phyloP scores from a whole-genome alignment of 1,284 basidiomycete genomes.

The Inonotus obliquus region DNA sequence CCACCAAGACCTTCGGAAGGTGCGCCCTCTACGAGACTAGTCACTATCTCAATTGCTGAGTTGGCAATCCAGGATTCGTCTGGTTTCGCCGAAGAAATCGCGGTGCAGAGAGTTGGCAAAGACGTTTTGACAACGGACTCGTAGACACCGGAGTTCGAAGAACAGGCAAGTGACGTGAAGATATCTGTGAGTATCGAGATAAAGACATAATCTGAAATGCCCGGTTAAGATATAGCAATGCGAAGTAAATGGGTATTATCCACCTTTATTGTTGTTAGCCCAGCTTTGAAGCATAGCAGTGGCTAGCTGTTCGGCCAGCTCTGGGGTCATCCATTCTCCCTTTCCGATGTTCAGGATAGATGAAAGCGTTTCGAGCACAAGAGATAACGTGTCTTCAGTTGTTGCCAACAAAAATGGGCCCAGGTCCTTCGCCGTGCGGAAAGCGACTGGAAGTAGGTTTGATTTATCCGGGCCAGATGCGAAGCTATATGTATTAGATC shows the following conservation, averaged over 20 bases:
- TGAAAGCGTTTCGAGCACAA: slow-evolving; percentile 83
- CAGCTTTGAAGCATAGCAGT: slow-evolving; percentile 71
- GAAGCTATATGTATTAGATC: slow-evolving; percentile 44
- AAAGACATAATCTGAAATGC: slow-evolving; percentile 79
- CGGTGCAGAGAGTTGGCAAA: slow-evolving; percentile 65
- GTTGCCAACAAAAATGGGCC: slow-evolving; percentile 80
- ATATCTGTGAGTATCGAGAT: slow-evolving; percentile 85
- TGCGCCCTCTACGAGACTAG: slow-evolving; percentile 64
- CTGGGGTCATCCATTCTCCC: slow-evolving; percentile 61
- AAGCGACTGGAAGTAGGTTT: slow-evolving; percentile 59
- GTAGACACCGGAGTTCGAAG: slow-evolving; percentile 57
- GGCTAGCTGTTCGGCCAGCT: slow-evolving; percentile 61
- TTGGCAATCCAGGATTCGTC: slow-evolving; percentile 68
- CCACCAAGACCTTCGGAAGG: slow-evolving; percentile 65
- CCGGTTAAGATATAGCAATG: background rate
- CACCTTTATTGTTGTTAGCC: slow-evolving; percentile 81
- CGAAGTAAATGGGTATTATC: background rate
- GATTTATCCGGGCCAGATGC: slow-evolving; percentile 57
- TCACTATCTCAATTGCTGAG: slow-evolving; percentile 79
- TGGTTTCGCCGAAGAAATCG: slow-evolving; percentile 53
- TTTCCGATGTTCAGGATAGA: slow-evolving; percentile 74
- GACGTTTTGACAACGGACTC: slow-evolving; percentile 68
- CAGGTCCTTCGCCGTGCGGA: slow-evolving; percentile 76
- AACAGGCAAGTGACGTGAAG: slow-evolving; percentile 63
- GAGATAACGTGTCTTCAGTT: slow-evolving; percentile 85